Evolutionary conservation across 2,329 filamentous ascomycete genomes (phyloP), one percentile per base, ranked within the genome.

Genomic region (Fonsecaea pedrosoi): DNA sequence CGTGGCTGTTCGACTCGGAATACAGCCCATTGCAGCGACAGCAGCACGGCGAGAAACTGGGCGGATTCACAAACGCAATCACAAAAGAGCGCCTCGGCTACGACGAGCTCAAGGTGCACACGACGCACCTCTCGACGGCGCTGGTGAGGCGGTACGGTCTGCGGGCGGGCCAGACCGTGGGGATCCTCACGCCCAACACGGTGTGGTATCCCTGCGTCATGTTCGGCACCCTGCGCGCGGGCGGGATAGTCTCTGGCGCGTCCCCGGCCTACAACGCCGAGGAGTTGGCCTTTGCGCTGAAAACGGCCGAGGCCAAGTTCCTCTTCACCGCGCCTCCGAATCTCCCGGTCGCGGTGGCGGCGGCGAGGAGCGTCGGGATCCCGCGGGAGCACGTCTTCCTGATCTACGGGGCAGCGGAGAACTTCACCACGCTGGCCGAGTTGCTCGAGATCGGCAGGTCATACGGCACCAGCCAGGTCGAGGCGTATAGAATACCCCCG

Each of bases 131-230:
- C 12, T 89, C 86, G 0, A 89, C 87, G 0, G 85, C 86, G 0
- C 78, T 90, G 12, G 82, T 83, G 7, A 83, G 81, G 67, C 81
- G 83, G 12, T 85, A 86, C 77, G 84, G 82, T 1, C 78, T 90
- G 35, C 72, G 81, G 54, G 72, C 80, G 15, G 84, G 84, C 1
- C 81, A 90, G 3, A 86, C 85, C 0, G 83, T 89, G 1, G 81
- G 86, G 0, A 77, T 90, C 1, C 90, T 89, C 77, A 84, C 83
- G 60, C 84, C 84, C 25, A 90, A 90, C 72, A 87, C 85, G 10
- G 85, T 90, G 60, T 90, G 87, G 87, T 90, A 89, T 72, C 87
- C 88, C 0, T 83, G 89, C 5, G 86, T 85, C 15, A 86, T 89
- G 81, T 82, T 86, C 64, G 83, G 84, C 0, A 83, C 83, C 1